Evolutionary conservation across 148 eudicot genomes (phyloP), one percentile per base, ranked within the genome.

Genomic region (Oxyria digyna): DNA sequence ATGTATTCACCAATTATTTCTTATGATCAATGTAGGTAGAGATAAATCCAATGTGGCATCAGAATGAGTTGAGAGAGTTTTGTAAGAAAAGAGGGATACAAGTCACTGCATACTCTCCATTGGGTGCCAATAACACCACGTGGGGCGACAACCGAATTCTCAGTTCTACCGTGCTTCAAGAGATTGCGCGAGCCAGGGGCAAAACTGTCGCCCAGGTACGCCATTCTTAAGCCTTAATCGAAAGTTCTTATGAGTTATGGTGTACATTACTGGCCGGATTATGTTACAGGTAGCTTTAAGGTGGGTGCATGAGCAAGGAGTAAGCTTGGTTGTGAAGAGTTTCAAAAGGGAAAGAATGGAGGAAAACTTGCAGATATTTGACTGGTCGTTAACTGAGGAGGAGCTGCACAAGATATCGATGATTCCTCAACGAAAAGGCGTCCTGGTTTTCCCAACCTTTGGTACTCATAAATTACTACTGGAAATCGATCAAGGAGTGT

Each of bases 31-130:
- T n/a, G n/a, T n/a, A 78, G 78, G 78, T 74, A 57, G 81, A 78
- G 62, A 66, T 78, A 23, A 78, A 78, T 63, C 75, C 81, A 3
- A 54, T 40, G 35, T 78, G 81, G 81, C 81, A 74, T n/a, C 81
- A 78, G 35, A 67, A 62, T 70, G 45, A 78, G 40, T 42, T 78
- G 40, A 71, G 68, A 41, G 73, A 74, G 8, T 78, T 67, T 24
- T 78, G 81, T 70, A 74, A 71, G 29, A 37, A 49, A 8, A 74
- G 71, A 10, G 75, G 75, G 4, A 46, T 78, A 43, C 15, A 26
- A 4, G 73, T 74, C 27, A 78, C 74, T 0, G 81, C 75, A 0
- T 74, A 71, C 48, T 71, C 81, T 2, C 81, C 81, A 0, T 62
- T 78, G 14, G 81, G 78, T 13, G 74, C 78, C 10, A 54, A 21